phyloP scores from a whole-genome alignment of 257 asterid genomes.

The Solanum ahanhuiri region DNA sequence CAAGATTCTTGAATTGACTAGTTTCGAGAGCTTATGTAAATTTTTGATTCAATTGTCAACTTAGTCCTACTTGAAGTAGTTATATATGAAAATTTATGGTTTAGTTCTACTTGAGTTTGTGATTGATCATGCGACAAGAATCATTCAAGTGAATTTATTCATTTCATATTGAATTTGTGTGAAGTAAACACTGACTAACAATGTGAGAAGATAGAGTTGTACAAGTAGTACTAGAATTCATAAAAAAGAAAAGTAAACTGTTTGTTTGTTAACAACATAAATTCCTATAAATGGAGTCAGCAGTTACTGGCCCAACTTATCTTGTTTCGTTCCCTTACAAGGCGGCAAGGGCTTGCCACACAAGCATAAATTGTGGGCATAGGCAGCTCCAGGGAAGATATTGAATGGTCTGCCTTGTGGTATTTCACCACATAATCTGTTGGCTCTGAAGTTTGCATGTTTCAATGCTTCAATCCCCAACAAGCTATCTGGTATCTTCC shows the following conservation, averaged over 20 bases:
- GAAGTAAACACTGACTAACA: not conserved
- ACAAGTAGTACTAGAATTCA: slow-evolving; percentile 4
- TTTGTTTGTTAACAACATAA: slow-evolving; percentile 30
- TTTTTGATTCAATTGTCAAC: not conserved
- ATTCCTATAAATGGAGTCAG: slow-evolving; percentile 35
- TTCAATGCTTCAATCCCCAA: slow-evolving; percentile 38
- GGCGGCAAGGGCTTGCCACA: slow-evolving; percentile 79
- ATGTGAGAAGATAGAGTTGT: not conserved
- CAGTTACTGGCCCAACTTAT: slow-evolving; percentile 52
- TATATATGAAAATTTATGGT: not conserved
- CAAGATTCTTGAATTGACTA: not conserved
- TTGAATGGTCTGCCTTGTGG: slow-evolving; percentile 79
- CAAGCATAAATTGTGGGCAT: slow-evolving; percentile 71
- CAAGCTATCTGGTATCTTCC: slow-evolving; percentile 61
- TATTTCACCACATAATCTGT: slow-evolving; percentile 71
- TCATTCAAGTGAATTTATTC: not conserved
- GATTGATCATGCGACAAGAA: too few relatives aligned
- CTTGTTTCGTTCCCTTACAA: slow-evolving; percentile 38
- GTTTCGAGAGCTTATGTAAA: slow-evolving; percentile 26
- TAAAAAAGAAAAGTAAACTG: not conserved
- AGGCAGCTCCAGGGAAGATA: slow-evolving; percentile 53
- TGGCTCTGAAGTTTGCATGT: slow-evolving; percentile 74
- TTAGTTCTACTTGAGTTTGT: not conserved
- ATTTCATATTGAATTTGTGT: not conserved
- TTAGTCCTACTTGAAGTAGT: not conserved